Percentiles rank a stretch among this genome's conserved stretches.
phyloP scores from a whole-genome alignment of 2,329 filamentous ascomycete genomes.

The Exutisphaerella laricina region DNA sequence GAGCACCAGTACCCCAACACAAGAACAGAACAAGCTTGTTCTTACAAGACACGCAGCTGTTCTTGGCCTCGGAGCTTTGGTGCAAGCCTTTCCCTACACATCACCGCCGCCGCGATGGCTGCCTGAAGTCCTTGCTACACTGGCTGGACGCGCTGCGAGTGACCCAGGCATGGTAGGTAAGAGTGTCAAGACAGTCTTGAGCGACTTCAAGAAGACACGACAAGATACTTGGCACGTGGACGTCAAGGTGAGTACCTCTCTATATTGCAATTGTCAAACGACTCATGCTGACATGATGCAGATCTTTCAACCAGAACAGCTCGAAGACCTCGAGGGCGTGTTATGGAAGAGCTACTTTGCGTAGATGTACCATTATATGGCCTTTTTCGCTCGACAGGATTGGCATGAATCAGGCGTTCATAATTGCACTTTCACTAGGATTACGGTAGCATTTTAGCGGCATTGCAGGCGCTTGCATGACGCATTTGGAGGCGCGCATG shows the following conservation, averaged over 20 bases:
- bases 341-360: conserved; percentile 99
- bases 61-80: conserved; percentile 79
- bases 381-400: no score
- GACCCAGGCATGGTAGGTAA: conserved; percentile 92
- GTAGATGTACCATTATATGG: no score
- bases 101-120: conserved; percentile 91
- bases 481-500: not conserved
- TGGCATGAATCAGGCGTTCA: no score
- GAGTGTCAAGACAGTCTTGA: conserved; percentile 87
- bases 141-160: conserved; percentile 78
- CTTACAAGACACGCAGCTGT: conserved; percentile 85
- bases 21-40: conserved; percentile 69
- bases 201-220: conserved; percentile 98
- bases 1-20: conserved; percentile 59
- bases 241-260: conserved; percentile 68
- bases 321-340: conserved; percentile 92
- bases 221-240: conserved; percentile 99
- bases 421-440: no score
- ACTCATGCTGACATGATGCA: conserved; percentile 33
- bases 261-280: not conserved
- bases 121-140: conserved; percentile 79
- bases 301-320: conserved; percentile 82
- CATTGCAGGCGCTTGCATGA: not conserved
- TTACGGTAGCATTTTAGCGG: not conserved
- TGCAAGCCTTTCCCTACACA: conserved; percentile 94